Base-by-base conservation (phyloP, 345 rosid genomes). In the Iberis pinnata region DNA sequence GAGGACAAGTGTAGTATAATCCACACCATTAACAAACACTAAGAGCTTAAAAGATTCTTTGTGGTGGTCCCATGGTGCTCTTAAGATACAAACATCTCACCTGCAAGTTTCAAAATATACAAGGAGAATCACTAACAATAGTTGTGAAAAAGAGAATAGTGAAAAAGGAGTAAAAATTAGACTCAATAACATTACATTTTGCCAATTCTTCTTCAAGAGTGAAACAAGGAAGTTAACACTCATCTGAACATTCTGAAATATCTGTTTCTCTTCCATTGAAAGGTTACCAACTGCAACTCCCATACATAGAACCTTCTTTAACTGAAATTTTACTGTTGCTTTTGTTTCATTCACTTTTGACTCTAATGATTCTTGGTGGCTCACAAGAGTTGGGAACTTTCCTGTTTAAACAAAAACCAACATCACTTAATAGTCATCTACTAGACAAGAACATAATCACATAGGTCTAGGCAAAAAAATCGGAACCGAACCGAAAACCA, bases 181-280 rank as follows among this genome's bases (percentile, higher is more conserved):
- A 12, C 10, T 1, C 13, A 5, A 29, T n/a, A 12, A 43, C 83
- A 61, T 4, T 33, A 78, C 87, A 22, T 81, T 81, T 37, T 78
- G 87, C 87, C 87, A 81, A 46, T 78, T 78, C 66, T 81, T 81
- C 75, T 81, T 78, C 73, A 81, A 58, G 33, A 76, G 63, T 0
- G 88, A 81, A 29, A 81, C 84, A 9, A 78, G 77, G 71, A 78
- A 78, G 69, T 78, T 81, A 2, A 76, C 78, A 8, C 79, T 74
- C 63, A 80, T 66, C 66, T 80, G 86, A 7, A 80, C 86, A 37
- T 80, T 80, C 74, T 80, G 86, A 62, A 80, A 78, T 54, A 80
- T 67, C 47, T 80, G 86, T 64, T 80, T 80, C 53, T 80, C 86
- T 54, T 80, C 86, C 82, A 80, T 80, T 9, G 65, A 59, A 3